Base-by-base conservation (phyloP, 1,139 yeast species). In the Suhomyces yuchorum region DNA sequence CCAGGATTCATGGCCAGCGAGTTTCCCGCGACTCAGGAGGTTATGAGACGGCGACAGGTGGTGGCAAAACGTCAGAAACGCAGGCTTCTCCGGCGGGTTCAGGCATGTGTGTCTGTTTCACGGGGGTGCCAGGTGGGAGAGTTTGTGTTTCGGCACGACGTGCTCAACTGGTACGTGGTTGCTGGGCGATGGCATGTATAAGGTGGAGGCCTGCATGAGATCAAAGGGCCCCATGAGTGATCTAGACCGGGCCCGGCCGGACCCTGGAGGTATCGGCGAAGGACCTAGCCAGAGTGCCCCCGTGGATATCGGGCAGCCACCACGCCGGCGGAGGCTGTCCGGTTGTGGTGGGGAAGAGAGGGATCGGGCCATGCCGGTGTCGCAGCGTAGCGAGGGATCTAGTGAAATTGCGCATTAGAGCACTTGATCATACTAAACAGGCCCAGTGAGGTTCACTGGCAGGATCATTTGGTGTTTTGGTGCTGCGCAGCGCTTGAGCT, bases 1-100 rank as follows among this genome's bases (percentile, higher is more conserved):
- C 87, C 87, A 2, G 88, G 88, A 1, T 82, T 77, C 62, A 84
- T 81, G 64, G 65, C 76, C 39, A 74, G 84, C 37, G 87, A 82
- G 50, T 84, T 85, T 56, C 87, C 89, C 1, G 68, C 69, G 14
- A 81, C 87, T 0, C 87, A 82, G 53, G 84, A 82, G 23, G 57
- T 55, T 24, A 42, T 37, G 37, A 34, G 54, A 26, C 40, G 58
- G 30, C 39, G 57, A 20, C 30, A 40, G 34, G 32, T 55, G 8
- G 47, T 56, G 9, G 53, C 44, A 20, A 48, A 49, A 32, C 50
- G 60, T 3, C 57, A 56, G 43, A 40, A 41, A 37, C 48, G 56
- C 4, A 41, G 60, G 19, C 49, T 56, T 15, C 50, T 44, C 35
- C 33, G 60, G 30, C 39, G 60, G 18, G 35, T 56, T 3, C 40